Conservation (phyloP, 2,329 filamentous ascomycete species). For the Coniochaeta sp. region DNA sequence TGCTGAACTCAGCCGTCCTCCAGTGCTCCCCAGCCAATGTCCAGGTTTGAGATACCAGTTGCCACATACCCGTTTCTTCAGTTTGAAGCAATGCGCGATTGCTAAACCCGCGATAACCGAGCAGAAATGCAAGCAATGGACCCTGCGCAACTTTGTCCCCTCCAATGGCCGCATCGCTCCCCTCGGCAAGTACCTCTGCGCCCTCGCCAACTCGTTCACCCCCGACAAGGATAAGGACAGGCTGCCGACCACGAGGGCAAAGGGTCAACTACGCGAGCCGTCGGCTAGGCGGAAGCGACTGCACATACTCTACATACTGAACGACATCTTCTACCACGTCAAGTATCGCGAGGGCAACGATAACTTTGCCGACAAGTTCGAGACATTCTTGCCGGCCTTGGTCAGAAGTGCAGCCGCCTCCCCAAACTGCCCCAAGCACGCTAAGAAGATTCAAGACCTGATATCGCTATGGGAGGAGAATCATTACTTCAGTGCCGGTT, state of each 20-base stretch:
- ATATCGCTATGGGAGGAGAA: slow-evolving; percentile 65
- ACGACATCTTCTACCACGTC: slow-evolving; percentile 68
- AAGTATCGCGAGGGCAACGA: slow-evolving; percentile 41
- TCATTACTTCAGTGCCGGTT: slow-evolving; percentile 47
- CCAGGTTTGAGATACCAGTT: slow-evolving; percentile 63
- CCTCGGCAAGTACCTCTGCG: slow-evolving; percentile 68
- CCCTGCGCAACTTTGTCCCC: slow-evolving; percentile 61
- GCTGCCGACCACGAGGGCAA: neutral
- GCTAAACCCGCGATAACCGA: slow-evolving; percentile 28
- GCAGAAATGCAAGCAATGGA: slow-evolving; percentile 87
- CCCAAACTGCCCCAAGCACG: slow-evolving; percentile 56
- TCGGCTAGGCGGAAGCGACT: slow-evolving; percentile 63
- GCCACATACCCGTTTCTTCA: slow-evolving; percentile 13
- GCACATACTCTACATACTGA: slow-evolving; percentile 70
- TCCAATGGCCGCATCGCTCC: slow-evolving; percentile 59
- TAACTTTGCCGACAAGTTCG: slow-evolving; percentile 47
- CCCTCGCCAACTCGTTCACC: slow-evolving; percentile 55
- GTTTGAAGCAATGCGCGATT: slow-evolving; percentile 13
- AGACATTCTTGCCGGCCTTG: slow-evolving; percentile 55
- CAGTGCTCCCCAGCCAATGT: slow-evolving; percentile 75
- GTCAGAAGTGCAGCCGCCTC: slow-evolving; percentile 49
- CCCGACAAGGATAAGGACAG: slow-evolving; percentile 16
- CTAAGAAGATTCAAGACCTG: slow-evolving; percentile 55
- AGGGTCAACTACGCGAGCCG: slow-evolving; percentile 24
- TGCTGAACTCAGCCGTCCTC: slow-evolving; percentile 56